phyloP scores from a whole-genome alignment of 805 yeast genomes.

The Saccharomycopsis schoenii region DNA sequence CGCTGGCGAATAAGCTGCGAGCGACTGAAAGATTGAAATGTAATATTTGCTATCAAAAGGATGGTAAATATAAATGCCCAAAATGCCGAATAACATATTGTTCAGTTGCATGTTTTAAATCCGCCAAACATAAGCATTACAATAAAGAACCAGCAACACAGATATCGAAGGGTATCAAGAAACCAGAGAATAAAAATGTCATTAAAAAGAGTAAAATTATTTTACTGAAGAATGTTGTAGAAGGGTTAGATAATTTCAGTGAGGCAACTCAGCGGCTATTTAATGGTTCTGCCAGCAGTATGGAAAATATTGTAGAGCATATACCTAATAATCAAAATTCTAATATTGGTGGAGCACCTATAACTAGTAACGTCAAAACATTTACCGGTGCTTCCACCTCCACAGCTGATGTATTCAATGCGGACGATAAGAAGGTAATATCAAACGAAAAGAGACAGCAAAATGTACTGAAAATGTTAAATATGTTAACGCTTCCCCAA shows the following conservation, averaged over 20 bases:
- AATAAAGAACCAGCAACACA: slow-evolving; percentile 10
- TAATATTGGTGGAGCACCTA: background rate
- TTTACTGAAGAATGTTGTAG: background rate
- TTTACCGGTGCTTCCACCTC: background rate
- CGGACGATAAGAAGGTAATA: background rate
- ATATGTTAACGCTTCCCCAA: slow-evolving; percentile 33
- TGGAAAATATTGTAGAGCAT: background rate
- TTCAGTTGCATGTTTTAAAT: slow-evolving; percentile 50
- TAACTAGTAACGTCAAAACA: background rate
- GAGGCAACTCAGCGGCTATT: background rate
- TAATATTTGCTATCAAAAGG: slow-evolving; percentile 26
- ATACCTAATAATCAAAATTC: background rate
- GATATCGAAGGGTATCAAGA: background rate
- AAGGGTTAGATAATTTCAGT: background rate
- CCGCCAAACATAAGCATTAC: slow-evolving; percentile 30
- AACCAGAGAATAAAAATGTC: background rate
- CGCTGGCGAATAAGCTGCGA: background rate
- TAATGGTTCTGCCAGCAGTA: background rate
- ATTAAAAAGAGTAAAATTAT: background rate
- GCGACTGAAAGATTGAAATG: slow-evolving; percentile 20
- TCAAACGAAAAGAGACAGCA: slow-evolving; percentile 13
- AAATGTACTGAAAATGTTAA: slow-evolving; percentile 31
- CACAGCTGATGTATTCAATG: background rate
- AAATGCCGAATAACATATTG: slow-evolving; percentile 40
- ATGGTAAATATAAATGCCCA: slow-evolving; percentile 39